These are phyloP conservation scores for Taiozyma onychis DNA, from an alignment of 1,139 yeast species.

Conservation along the genomic window DNA sequence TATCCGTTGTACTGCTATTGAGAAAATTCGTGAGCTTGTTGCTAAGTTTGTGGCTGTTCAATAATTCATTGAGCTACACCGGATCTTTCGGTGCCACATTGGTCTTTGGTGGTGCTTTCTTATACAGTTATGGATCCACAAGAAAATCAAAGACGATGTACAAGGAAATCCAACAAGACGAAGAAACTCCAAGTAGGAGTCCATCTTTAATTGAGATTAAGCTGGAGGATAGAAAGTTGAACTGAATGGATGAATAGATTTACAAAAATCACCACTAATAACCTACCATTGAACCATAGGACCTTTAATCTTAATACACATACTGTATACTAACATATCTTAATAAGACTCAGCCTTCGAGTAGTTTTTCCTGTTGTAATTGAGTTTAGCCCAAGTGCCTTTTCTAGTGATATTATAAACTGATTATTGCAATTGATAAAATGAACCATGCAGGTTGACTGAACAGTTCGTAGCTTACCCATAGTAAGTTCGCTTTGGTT, in stretches of 20 bases:
- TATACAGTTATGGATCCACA: constrained; percentile 31
- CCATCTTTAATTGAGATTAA: not conserved
- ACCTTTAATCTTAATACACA: too few relatives aligned
- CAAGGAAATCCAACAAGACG: not conserved
- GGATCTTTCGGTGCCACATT: constrained; percentile 40
- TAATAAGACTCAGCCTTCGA: too few relatives aligned
- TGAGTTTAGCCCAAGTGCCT: too few relatives aligned
- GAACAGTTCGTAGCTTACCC: too few relatives aligned
- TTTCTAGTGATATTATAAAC: too few relatives aligned
- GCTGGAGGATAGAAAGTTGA: not conserved
- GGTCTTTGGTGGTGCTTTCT: constrained; percentile 49
- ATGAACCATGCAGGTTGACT: too few relatives aligned
- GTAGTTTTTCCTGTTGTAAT: too few relatives aligned
- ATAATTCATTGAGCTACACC: constrained; percentile 34
- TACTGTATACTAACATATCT: too few relatives aligned
- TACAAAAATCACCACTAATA: too few relatives aligned
- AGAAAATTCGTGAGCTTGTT: constrained; percentile 59
- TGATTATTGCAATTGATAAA: too few relatives aligned
- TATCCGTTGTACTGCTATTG: constrained; percentile 50
- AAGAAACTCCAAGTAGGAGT: not conserved
- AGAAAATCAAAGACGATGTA: not conserved
- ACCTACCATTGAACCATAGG: too few relatives aligned
- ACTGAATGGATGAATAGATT: not conserved
- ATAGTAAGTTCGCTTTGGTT: too few relatives aligned
- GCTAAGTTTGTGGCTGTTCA: constrained; percentile 46